A percentile compares a stretch with the other conserved stretches of the same genome.
Evolutionary conservation across 768 basidiomycete genomes (phyloP).

Genomic region (Termitomyces heimii): DNA sequence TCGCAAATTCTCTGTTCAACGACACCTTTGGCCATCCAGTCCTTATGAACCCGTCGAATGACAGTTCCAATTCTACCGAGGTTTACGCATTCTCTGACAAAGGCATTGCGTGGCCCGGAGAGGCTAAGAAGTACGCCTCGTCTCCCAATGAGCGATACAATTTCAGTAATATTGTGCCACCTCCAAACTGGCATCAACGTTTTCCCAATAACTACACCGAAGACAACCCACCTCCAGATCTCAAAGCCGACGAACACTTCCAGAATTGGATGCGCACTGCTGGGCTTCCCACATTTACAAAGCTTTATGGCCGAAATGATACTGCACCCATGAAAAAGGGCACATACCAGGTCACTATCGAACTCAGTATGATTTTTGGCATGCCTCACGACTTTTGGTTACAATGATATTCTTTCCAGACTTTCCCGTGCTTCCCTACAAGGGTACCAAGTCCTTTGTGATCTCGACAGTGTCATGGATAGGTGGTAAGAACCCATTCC

Average conservation of each 20-base stretch:
- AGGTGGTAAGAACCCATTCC: conserved; percentile 96
- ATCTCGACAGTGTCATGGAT: conserved; percentile 98
- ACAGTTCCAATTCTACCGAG: conserved; percentile 30
- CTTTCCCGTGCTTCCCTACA: conserved; percentile 86
- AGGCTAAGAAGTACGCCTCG: conserved; percentile 81
- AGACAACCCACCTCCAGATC: conserved; percentile 61
- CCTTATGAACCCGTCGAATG: conserved; percentile 46
- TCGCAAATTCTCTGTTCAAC: conserved; percentile 96
- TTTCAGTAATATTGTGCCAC: conserved; percentile 72
- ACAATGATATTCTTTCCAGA: conserved; percentile 44
- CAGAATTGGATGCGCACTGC: conserved; percentile 99
- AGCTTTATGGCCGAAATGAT: conserved; percentile 92
- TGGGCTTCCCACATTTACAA: conserved; percentile 93
- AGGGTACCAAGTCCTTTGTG: conserved; percentile 94
- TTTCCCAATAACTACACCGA: conserved; percentile 73
- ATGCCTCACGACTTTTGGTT: conserved; percentile 6
- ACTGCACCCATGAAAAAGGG: conserved; percentile 64
- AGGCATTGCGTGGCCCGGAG: conserved; percentile 95
- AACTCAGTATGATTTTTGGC: conserved; percentile 62
- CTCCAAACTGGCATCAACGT: conserved; percentile 81
- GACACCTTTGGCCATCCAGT: conserved; percentile 74
- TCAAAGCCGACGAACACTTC: conserved; percentile 82
- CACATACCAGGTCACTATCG: conserved; percentile 67
- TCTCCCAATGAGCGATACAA: conserved; percentile 42
- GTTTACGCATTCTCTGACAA: conserved; percentile 69